Evolutionary conservation across 2,329 filamentous ascomycete species (phyloP).

Genomic region (Tolypocladium tropicale): DNA sequence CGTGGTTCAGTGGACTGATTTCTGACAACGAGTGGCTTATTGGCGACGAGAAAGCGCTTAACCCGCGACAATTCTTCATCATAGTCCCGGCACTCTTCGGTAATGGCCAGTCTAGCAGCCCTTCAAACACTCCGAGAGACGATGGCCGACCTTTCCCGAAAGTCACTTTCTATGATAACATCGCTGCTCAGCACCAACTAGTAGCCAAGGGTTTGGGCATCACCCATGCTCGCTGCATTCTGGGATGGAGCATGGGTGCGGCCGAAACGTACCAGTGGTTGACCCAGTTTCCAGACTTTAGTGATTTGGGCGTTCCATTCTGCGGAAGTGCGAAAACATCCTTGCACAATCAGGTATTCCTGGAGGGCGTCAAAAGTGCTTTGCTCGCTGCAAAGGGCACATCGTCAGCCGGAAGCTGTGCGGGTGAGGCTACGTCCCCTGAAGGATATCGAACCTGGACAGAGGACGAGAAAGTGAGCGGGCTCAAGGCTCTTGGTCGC

Average conservation of each 20-base stretch:
- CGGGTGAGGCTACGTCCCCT: constrained; percentile 14
- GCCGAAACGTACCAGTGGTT: constrained; percentile 43
- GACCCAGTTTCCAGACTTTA: constrained; percentile 37
- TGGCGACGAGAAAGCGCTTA: constrained; percentile 52
- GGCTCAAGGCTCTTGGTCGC: constrained; percentile 60
- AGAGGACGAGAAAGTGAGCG: constrained; percentile 28
- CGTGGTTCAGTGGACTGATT: constrained; percentile 57
- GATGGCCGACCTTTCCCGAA: constrained; percentile 26
- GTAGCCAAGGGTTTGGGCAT: constrained; percentile 32
- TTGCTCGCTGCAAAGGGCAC: constrained; percentile 28
- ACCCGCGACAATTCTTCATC: constrained; percentile 41
- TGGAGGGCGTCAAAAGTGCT: constrained; percentile 41
- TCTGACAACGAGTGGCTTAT: constrained; percentile 67
- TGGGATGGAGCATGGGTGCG: constrained; percentile 49
- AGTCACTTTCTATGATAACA: constrained; percentile 38
- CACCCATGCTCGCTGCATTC: constrained; percentile 30
- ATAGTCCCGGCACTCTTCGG: constrained; percentile 41
- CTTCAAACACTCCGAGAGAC: constrained; percentile 30
- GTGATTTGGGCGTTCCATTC: constrained; percentile 33
- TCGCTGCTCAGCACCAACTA: constrained; percentile 35
- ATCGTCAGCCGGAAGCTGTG: constrained; percentile 39
- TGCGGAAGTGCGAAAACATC: constrained; percentile 40
- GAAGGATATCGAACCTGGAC: constrained; percentile 15
- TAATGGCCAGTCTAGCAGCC: constrained; percentile 43
- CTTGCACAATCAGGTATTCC: constrained; percentile 42